Conservation (phyloP, 352 stramenopile species). For the Phytopythium boreale region DNA sequence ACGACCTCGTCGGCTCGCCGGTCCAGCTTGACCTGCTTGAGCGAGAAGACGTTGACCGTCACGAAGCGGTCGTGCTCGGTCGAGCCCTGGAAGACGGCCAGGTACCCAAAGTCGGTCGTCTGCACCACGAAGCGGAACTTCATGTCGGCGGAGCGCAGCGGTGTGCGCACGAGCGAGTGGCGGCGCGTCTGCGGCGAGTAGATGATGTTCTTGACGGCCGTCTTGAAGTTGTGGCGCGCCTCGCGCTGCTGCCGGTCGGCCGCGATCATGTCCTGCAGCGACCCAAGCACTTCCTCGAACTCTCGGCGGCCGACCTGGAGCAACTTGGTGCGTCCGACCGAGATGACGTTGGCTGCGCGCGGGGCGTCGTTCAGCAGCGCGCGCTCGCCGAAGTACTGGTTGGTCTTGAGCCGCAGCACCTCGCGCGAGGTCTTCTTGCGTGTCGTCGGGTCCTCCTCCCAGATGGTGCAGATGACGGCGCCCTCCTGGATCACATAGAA, state of each 20-base stretch:
- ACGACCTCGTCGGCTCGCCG: slow-evolving; percentile 69
- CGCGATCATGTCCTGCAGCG: slow-evolving; percentile 91
- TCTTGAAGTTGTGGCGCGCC: slow-evolving; percentile 81
- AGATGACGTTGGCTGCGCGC: slow-evolving; percentile 92
- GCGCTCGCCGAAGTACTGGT: slow-evolving; percentile 87
- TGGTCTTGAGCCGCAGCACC: slow-evolving; percentile 77
- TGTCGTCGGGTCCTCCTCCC: slow-evolving; percentile 58
- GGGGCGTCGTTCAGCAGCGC: slow-evolving; percentile 89
- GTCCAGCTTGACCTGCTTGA: slow-evolving; percentile 65
- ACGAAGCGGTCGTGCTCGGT: slow-evolving; percentile 61
- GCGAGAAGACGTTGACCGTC: slow-evolving; percentile 77
- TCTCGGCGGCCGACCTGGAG: slow-evolving; percentile 92
- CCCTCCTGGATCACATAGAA: slow-evolving; percentile 92
- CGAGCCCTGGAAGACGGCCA: slow-evolving; percentile 70
- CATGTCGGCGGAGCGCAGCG: slow-evolving; percentile 55
- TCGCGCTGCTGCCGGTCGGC: slow-evolving; percentile 72
- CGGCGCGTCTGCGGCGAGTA: slow-evolving; percentile 52
- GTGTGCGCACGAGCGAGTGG: slow-evolving; percentile 44
- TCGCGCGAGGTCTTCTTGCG: slow-evolving; percentile 77
- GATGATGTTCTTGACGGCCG: slow-evolving; percentile 80
- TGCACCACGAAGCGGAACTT: slow-evolving; percentile 72
- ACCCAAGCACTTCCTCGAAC: slow-evolving; percentile 95
- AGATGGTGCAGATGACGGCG: slow-evolving; percentile 85
- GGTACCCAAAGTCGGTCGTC: slow-evolving; percentile 69
- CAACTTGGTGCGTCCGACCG: slow-evolving; percentile 80